Evolutionary conservation across 306 rosid species (phyloP).

Genomic region (Rubus parviflorus): DNA sequence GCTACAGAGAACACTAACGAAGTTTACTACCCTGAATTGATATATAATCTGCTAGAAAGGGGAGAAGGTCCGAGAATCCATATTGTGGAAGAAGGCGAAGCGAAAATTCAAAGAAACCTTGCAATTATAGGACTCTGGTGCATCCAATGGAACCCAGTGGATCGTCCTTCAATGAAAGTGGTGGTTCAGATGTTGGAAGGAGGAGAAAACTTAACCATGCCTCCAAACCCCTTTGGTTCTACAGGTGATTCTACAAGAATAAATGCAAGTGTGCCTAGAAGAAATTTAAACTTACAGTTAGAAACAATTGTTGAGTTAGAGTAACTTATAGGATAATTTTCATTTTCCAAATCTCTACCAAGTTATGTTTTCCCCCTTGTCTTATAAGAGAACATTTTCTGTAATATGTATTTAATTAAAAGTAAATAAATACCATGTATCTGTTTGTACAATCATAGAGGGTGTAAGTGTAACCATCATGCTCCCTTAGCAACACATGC

Average conservation of each 20-base stretch:
- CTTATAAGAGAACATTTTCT: too few relatives aligned
- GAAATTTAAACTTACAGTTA: background rate
- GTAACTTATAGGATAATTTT: background rate
- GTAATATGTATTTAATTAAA: too few relatives aligned
- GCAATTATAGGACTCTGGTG: too few relatives aligned
- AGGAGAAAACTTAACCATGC: background rate
- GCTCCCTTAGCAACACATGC: too few relatives aligned
- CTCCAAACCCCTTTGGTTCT: background rate
- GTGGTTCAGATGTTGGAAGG: background rate
- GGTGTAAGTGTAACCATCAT: too few relatives aligned
- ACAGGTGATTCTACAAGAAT: background rate
- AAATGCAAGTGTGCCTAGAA: background rate
- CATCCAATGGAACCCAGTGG: too few relatives aligned
- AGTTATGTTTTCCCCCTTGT: too few relatives aligned
- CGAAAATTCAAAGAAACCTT: background rate
- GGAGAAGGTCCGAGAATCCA: background rate
- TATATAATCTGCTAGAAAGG: background rate
- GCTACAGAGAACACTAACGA: slow-evolving; percentile 1
- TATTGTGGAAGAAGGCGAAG: background rate
- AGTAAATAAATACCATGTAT: too few relatives aligned
- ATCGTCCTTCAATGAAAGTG: too few relatives aligned
- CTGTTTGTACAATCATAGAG: too few relatives aligned
- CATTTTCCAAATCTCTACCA: too few relatives aligned
- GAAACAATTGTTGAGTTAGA: background rate
- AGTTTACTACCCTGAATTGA: slow-evolving; percentile 12